Base-by-base conservation (phyloP, 2,329 filamentous ascomycete genomes). In the Orbilia oligospora region DNA sequence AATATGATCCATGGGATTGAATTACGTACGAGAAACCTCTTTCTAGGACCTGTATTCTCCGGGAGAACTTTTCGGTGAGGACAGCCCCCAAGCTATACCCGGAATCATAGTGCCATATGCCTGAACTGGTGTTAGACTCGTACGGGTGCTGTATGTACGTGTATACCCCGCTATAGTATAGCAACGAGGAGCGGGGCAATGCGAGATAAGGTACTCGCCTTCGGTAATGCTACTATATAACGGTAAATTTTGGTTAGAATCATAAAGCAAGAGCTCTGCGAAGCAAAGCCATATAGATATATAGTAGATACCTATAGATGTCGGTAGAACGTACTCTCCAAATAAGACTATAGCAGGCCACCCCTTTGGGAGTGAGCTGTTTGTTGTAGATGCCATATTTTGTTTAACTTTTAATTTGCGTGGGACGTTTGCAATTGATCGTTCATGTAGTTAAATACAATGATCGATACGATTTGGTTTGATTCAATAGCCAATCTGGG, bases 21-120 rank as follows among this genome's bases (percentile, higher is more conserved):
- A 27, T 27, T 61, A 49, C 83, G 80, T 84, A 89, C 82, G 90
- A 92, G 80, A 97, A 90, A 4, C 96, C 96, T 53, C 94, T 90
- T 84, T 97, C 97, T 82, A 98, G 86, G 56, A 98, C 90, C 85
- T 98, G 96, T 14, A 96, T 87, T 41, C 90, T 89, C 72, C 95
- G 90, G 63, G 90, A 89, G 83, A 71, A 80, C n/a, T 56, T 24
- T 12, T 77, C 20, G 12, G 58, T 63, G 12, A 65, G 70, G 33
- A 71, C 66, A 20, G 66, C 78, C n/a, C 76, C 76, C n/a, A 73
- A 76, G 56, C 58, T 67, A 55, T 61, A 79, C 33, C 75, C 72
- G 9, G 41, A 18, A 16, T 72, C 68, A 27, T 71, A 55, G 16
- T 78, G 14, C 75, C 75, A 78, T 46, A 78, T 78, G 20, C 63